A percentile compares a stretch with the other conserved stretches of the same genome.
Evolutionary conservation across 495 filamentous ascomycete species (phyloP).

Genomic region (Letharia columbiana): DNA sequence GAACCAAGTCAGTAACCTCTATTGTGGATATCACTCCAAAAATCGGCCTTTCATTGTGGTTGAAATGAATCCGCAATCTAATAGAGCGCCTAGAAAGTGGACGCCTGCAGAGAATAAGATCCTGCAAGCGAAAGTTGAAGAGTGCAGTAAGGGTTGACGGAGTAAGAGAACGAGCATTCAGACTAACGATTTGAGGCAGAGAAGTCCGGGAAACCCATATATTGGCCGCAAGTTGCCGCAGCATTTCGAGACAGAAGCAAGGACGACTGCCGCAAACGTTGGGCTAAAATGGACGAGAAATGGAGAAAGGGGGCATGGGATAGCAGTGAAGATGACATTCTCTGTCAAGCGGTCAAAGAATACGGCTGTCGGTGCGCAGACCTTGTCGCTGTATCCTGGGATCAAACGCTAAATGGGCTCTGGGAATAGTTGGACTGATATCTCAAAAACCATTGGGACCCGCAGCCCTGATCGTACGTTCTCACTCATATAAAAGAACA

Average conservation of each 20-base stretch:
- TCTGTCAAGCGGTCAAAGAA: constrained; percentile 22
- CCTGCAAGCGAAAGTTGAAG: constrained; percentile 3
- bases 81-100: constrained; percentile 2
- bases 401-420: neutral
- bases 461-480: constrained; percentile 10
- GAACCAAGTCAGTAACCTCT: neutral
- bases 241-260: constrained; percentile 13
- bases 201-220: neutral
- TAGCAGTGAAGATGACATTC: constrained; percentile 23
- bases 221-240: constrained; percentile 8
- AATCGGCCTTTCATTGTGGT: neutral
- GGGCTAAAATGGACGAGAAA: constrained; percentile 11
- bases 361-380: constrained; percentile 19
- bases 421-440: constrained; percentile 11
- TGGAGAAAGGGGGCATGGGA: constrained; percentile 24
- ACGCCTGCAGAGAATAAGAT: constrained; percentile 7
- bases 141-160: neutral
- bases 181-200: constrained; percentile 1
- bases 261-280: constrained; percentile 14
- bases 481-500: neutral
- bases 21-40: neutral
- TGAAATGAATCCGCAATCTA: neutral
- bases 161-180: neutral
- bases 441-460: constrained; percentile 7
- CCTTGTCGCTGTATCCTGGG: neutral